Evolutionary conservation across 768 basidiomycete genomes (phyloP).

Genomic region (Phylloporus rhodoxanthus): DNA sequence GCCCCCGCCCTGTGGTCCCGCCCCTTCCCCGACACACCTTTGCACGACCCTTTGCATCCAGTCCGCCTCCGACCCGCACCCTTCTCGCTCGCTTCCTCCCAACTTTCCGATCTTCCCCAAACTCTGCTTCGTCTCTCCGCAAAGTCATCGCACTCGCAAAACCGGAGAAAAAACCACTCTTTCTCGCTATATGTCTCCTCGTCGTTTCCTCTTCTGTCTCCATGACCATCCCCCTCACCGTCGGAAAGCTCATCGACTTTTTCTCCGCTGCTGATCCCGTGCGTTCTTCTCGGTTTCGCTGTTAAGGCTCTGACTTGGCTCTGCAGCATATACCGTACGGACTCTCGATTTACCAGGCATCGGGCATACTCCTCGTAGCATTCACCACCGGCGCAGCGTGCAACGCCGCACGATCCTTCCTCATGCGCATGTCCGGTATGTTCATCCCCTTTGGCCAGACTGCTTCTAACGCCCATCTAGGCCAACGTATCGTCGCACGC

Average conservation of each 20-base stretch:
- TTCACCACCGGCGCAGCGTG: slow-evolving; percentile 87
- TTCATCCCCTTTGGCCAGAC: not conserved
- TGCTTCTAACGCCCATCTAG: slow-evolving; percentile 19
- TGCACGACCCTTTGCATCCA: slow-evolving; percentile 11
- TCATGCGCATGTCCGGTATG: slow-evolving; percentile 82
- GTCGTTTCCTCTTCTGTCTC: slow-evolving; percentile 86
- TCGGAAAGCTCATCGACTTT: slow-evolving; percentile 92
- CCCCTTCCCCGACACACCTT: not conserved
- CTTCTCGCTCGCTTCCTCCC: slow-evolving; percentile 28
- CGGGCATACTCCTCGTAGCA: slow-evolving; percentile 59
- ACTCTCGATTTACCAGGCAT: slow-evolving; percentile 75
- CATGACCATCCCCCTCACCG: slow-evolving; percentile 88
- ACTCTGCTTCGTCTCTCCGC: slow-evolving; percentile 56
- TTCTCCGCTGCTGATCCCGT: slow-evolving; percentile 75
- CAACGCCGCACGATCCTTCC: slow-evolving; percentile 75
- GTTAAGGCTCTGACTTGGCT: not conserved
- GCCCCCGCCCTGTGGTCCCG: not conserved
- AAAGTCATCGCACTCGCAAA: slow-evolving; percentile 75
- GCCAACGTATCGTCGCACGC: slow-evolving; percentile 88
- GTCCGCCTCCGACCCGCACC: slow-evolving; percentile 1
- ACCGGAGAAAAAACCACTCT: slow-evolving; percentile 74
- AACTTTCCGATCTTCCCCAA: slow-evolving; percentile 32
- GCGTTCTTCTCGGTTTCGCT: slow-evolving; percentile 2
- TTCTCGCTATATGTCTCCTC: slow-evolving; percentile 71
- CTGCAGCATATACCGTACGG: slow-evolving; percentile 71